These are phyloP conservation scores for Hypoxylon sp. DNA, from an alignment of 2,329 filamentous ascomycete genomes.

Conservation along the genomic window DNA sequence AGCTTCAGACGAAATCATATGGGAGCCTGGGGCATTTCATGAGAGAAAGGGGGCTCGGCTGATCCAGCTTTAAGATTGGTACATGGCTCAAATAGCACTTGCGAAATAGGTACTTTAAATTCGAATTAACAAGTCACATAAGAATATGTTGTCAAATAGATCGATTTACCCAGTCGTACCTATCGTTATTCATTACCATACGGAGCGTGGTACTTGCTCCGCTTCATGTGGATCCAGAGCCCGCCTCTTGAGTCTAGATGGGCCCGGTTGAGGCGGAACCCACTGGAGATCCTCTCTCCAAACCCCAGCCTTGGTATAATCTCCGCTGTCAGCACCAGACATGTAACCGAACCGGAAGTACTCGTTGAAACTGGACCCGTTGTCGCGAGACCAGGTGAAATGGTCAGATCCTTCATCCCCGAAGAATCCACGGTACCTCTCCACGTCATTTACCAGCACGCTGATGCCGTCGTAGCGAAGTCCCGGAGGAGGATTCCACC, in stretches of 20 bases:
- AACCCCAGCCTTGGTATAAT: slow-evolving; percentile 81
- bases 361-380: slow-evolving; percentile 64
- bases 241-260: slow-evolving; percentile 60
- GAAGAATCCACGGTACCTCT: slow-evolving; percentile 80
- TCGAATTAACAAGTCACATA: neutral
- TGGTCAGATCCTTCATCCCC: slow-evolving; percentile 63
- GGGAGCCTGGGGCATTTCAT: too few relatives aligned
- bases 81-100: too few relatives aligned
- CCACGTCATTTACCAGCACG: slow-evolving; percentile 87
- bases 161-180: slow-evolving; percentile 25
- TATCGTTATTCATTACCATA: slow-evolving; percentile 31
- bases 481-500: slow-evolving; percentile 62
- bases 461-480: slow-evolving; percentile 79
- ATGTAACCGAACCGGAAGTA: slow-evolving; percentile 85
- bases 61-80: too few relatives aligned
- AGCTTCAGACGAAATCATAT: too few relatives aligned
- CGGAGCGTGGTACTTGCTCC: slow-evolving; percentile 28
- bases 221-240: slow-evolving; percentile 36
- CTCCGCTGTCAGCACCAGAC: slow-evolving; percentile 71
- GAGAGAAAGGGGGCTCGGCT: too few relatives aligned
- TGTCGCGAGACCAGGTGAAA: slow-evolving; percentile 72
- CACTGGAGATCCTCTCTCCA: slow-evolving; percentile 76
- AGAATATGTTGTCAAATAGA: neutral
- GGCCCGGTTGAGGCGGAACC: slow-evolving; percentile 73
- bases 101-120: neutral